These are phyloP conservation scores for Evernia prunastri DNA, from an alignment of 495 filamentous ascomycete genomes.

Conservation along the genomic window DNA sequence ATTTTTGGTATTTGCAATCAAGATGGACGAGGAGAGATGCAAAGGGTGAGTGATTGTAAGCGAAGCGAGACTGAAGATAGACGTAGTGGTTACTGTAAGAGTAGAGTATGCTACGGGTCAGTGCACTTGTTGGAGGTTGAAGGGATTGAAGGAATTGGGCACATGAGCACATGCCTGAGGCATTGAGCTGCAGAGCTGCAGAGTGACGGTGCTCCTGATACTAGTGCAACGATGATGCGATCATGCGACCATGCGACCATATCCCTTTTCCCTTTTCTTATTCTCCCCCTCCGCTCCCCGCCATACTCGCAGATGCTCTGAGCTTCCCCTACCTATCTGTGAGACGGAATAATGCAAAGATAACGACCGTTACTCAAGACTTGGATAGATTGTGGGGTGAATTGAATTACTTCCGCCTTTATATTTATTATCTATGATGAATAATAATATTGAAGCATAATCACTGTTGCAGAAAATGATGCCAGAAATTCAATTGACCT, in stretches of 20 bases:
- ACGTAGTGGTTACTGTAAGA: too few relatives aligned
- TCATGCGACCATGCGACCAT: constrained; percentile 1
- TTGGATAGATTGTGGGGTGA: too few relatives aligned
- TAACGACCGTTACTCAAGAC: too few relatives aligned
- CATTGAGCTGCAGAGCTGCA: neutral
- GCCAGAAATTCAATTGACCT: too few relatives aligned
- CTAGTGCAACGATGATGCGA: neutral
- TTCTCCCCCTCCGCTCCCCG: too few relatives aligned
- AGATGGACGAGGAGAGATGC: too few relatives aligned
- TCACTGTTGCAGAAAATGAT: too few relatives aligned
- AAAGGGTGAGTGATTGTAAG: neutral
- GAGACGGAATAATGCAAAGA: too few relatives aligned
- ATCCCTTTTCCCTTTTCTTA: neutral
- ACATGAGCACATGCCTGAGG: neutral
- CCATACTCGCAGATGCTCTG: neutral
- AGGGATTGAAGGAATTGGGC: neutral
- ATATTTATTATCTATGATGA: too few relatives aligned
- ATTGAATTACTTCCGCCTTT: too few relatives aligned
- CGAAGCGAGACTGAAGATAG: neutral
- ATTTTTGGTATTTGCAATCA: neutral
- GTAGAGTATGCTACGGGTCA: neutral
- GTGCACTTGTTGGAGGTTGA: neutral
- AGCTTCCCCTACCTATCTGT: too few relatives aligned
- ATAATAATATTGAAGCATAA: too few relatives aligned
- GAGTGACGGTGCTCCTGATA: neutral